Evolutionary conservation across 768 basidiomycete genomes (phyloP), one percentile per base, ranked within the genome.

Genomic region (Fistulinella prunicolor): DNA sequence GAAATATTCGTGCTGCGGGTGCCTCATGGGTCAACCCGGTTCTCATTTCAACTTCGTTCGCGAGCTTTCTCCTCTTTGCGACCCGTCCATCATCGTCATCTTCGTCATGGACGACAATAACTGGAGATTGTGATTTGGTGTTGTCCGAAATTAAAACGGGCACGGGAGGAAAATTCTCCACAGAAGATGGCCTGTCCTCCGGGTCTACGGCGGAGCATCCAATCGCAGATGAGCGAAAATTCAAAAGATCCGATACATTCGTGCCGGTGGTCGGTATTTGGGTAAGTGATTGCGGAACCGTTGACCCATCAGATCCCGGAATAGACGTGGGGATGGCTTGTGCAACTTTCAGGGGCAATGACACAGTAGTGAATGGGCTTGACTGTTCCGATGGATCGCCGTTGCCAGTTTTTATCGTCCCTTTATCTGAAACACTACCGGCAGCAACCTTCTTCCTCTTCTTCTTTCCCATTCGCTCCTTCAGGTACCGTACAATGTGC

Each of bases 401-500:
- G 73, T 61, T 75, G 61, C 23, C 66, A 54, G 47, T 65, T 59
- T 76, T 56, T 49, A 68, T 67, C 60, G 72, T 62, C 46, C 68
- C 71, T 58, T 75, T 75, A 42, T 77, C 75, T 17, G 43, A 30
- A 16, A 54, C 63, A 23, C 59, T 66, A 47, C 21, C 73, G 32
- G 38, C 64, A 56, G 4, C 73, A 44, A 34, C 62, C 60, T 59
- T 77, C 69, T 47, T 73, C 66, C 66, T 72, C 66, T 64, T 66
- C 46, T 66, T 66, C 50, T 62, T 64, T 12, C 63, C 60, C 55
- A 82, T 79, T 54, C 73, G 75, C 64, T 92, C 88, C 68, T 94
- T 94, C 61, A 93, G 69, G 51, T 84, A 88, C 45, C 86, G 79
- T 36, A 92, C 88, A 64, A 94, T 89, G 58, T 93, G 87, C 3